Conservation (phyloP, 164 flowering plant genomes). For the Vitis cinerea region DNA sequence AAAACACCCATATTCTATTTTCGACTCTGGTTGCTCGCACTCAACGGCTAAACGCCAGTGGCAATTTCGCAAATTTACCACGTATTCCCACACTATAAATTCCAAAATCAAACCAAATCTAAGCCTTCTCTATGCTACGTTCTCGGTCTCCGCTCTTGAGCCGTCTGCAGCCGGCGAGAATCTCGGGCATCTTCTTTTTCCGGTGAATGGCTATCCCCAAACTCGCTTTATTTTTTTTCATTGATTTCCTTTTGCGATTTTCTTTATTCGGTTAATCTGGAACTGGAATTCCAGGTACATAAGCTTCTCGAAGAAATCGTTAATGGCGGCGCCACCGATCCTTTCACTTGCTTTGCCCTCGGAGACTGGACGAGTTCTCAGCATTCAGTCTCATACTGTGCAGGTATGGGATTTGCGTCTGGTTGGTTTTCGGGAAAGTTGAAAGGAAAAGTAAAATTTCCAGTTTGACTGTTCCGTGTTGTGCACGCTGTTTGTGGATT, state of each 20-base stretch:
- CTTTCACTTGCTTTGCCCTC: slow-evolving; percentile 89
- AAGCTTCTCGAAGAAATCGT: slow-evolving; percentile 22
- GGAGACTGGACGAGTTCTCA: slow-evolving; percentile 92
- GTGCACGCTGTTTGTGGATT: too few relatives aligned
- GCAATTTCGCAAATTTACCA: too few relatives aligned
- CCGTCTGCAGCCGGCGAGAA: slow-evolving; percentile 1
- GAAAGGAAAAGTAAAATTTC: too few relatives aligned
- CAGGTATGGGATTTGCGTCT: slow-evolving; percentile 48
- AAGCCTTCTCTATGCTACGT: neutral
- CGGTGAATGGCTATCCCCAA: slow-evolving; percentile 7
- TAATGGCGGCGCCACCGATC: slow-evolving; percentile 74
- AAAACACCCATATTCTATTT: too few relatives aligned
- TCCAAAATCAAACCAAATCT: too few relatives aligned
- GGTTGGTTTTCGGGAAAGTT: neutral
- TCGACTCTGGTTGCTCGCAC: too few relatives aligned
- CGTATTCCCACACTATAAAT: too few relatives aligned
- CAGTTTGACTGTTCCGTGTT: neutral
- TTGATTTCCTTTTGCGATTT: neutral
- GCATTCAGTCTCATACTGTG: slow-evolving; percentile 97
- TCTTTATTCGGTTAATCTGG: neutral
- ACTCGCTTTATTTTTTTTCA: neutral
- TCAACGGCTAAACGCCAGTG: too few relatives aligned
- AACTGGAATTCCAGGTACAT: slow-evolving; percentile 17
- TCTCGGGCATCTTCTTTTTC: neutral
- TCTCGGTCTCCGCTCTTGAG: slow-evolving; percentile 3